Conservation (phyloP, 2,329 filamentous ascomycete species). For the Calonectria pseudoturangicola region DNA sequence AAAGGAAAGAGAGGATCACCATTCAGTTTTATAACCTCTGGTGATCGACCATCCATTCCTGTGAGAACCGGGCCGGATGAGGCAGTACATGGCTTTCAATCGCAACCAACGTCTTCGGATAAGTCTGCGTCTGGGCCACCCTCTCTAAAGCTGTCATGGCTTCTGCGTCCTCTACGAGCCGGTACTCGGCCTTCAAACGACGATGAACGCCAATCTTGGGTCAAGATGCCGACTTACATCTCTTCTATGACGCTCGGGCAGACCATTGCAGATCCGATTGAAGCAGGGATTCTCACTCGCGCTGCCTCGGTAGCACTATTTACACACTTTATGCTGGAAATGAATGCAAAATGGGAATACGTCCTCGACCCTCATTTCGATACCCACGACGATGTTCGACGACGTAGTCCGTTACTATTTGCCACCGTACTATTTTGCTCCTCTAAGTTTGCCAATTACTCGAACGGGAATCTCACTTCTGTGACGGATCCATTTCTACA, state of each 20-base stretch:
- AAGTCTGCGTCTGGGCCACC: neutral
- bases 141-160: slow-evolving; percentile 40
- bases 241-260: slow-evolving; percentile 43
- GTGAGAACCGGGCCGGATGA: neutral
- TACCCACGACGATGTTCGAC: slow-evolving; percentile 36
- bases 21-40: slow-evolving; percentile 45
- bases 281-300: slow-evolving; percentile 33
- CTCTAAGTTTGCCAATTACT: slow-evolving; percentile 37
- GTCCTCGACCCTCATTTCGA: slow-evolving; percentile 36
- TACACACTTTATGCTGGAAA: slow-evolving; percentile 38
- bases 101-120: slow-evolving; percentile 23
- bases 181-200: neutral
- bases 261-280: slow-evolving; percentile 40
- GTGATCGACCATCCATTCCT: slow-evolving; percentile 22
- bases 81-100: neutral
- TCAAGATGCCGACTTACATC: slow-evolving; percentile 44
- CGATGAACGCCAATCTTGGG: slow-evolving; percentile 10
- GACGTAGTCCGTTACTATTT: slow-evolving; percentile 38
- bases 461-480: slow-evolving; percentile 19
- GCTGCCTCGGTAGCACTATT: slow-evolving; percentile 34
- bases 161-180: slow-evolving; percentile 32
- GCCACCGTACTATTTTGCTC: slow-evolving; percentile 37
- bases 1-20: slow-evolving; percentile 42
- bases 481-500: slow-evolving; percentile 36
- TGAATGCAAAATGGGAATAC: slow-evolving; percentile 43